Evolutionary conservation across 1,139 yeast genomes (phyloP).

Genomic region (Candida sp.): DNA sequence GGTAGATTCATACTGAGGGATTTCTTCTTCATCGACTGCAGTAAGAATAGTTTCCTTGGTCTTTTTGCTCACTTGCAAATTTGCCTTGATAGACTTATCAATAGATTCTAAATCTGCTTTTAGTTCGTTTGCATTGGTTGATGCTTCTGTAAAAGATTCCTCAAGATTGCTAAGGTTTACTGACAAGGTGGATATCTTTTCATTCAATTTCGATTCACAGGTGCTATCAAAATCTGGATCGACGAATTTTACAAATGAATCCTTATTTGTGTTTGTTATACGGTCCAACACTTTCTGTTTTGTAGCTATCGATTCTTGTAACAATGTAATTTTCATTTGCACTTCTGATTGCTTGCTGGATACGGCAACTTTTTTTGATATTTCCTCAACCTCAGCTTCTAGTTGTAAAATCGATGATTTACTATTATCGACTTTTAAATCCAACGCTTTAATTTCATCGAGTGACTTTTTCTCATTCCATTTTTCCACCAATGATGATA

Average conservation of each 20-base stretch:
- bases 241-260: slow-evolving; percentile 8
- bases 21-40: slow-evolving; percentile 39
- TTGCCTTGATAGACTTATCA: slow-evolving; percentile 7
- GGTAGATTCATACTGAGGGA: slow-evolving; percentile 47
- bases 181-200: slow-evolving; percentile 7
- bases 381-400: slow-evolving; percentile 54
- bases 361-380: slow-evolving; percentile 47
- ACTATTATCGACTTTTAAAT: slow-evolving; percentile 33
- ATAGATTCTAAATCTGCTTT: slow-evolving; percentile 9
- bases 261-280: neutral
- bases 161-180: slow-evolving; percentile 1
- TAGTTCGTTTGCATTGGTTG: slow-evolving; percentile 8
- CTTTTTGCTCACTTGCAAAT: slow-evolving; percentile 10
- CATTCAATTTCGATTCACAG: slow-evolving; percentile 16
- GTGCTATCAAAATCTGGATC: slow-evolving; percentile 21
- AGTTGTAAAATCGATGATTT: slow-evolving; percentile 35
- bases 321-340: slow-evolving; percentile 46
- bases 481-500: slow-evolving; percentile 29
- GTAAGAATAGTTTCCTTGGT: slow-evolving; percentile 19
- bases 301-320: slow-evolving; percentile 31
- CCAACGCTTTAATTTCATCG: slow-evolving; percentile 26
- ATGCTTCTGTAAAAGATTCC: slow-evolving; percentile 7
- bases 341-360: slow-evolving; percentile 60
- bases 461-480: slow-evolving; percentile 22
- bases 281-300: slow-evolving; percentile 12